phyloP scores from a whole-genome alignment of 805 yeast genomes.

The Vanderwaltozyma yarrowii region DNA sequence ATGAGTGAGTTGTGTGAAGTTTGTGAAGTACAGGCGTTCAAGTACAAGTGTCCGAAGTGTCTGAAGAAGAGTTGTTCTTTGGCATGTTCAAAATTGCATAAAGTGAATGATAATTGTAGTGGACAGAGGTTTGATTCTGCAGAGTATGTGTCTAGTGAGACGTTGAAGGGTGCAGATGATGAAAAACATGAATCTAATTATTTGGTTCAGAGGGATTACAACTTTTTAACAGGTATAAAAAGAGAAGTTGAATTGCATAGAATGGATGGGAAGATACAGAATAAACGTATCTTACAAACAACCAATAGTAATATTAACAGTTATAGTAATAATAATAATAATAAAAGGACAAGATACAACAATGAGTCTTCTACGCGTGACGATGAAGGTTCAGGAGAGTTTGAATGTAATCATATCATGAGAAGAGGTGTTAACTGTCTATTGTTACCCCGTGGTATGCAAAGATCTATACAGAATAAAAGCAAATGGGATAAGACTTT shows the following conservation, averaged over 20 bases:
- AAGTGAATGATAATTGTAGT: conserved; percentile 48
- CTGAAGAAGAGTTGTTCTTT: conserved; percentile 54
- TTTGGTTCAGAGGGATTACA: conserved; percentile 70
- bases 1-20: conserved; percentile 31
- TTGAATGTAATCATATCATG: conserved; percentile 21
- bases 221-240: conserved; percentile 52
- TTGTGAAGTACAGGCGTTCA: conserved; percentile 35
- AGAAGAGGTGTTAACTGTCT: conserved; percentile 60
- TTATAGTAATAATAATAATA: conserved; percentile 10
- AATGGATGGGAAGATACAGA: conserved; percentile 37
- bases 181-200: conserved; percentile 31
- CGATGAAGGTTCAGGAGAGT: conserved; percentile 8
- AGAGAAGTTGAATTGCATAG: conserved; percentile 52
- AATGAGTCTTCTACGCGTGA: background rate
- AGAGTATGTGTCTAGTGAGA: conserved; percentile 40
- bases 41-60: conserved; percentile 81
- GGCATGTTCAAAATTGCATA: conserved; percentile 63
- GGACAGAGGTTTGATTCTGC: conserved; percentile 54
- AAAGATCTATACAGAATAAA: conserved; percentile 50
- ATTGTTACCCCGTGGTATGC: conserved; percentile 65
- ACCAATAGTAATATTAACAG: conserved; percentile 15
- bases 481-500: conserved; percentile 58
- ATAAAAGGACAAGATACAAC: conserved; percentile 3
- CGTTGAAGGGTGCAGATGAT: conserved; percentile 31
- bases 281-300: conserved; percentile 33